Percentiles rank a stretch among this genome's conserved stretches.
phyloP scores from a whole-genome alignment of 1,284 basidiomycete genomes.

The Prillingera fragicola region DNA sequence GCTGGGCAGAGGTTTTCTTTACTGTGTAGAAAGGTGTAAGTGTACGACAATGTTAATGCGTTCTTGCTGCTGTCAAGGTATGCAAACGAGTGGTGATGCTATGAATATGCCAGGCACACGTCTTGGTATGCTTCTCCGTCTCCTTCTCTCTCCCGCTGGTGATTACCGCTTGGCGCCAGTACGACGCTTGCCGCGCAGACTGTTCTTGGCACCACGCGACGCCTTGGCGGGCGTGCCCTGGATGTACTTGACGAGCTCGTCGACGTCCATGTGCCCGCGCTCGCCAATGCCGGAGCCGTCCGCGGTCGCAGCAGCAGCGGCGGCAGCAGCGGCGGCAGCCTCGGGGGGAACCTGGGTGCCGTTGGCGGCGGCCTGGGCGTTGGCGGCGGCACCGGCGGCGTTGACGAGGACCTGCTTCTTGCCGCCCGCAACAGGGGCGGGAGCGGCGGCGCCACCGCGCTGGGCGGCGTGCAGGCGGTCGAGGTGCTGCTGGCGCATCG shows the following conservation, averaged over 20 bases:
- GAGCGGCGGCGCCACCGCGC: constrained; percentile 9
- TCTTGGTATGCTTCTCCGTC: constrained; percentile 1
- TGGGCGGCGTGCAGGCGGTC: constrained; percentile 35
- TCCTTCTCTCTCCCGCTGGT: neutral
- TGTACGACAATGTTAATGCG: neutral
- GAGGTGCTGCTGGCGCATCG: constrained; percentile 35
- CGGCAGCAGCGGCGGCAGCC: constrained; percentile 11
- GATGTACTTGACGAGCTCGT: constrained; percentile 50
- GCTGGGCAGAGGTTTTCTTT: constrained; percentile 16
- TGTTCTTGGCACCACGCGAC: constrained; percentile 38
- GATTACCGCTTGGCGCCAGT: constrained; percentile 41
- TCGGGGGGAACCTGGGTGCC: too few relatives aligned
- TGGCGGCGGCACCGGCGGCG: constrained; percentile 10
- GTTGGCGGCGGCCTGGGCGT: constrained; percentile 6
- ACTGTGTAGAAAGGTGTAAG: neutral
- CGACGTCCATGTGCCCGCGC: constrained; percentile 44
- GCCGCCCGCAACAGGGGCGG: constrained; percentile 4
- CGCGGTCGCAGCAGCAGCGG: constrained; percentile 11
- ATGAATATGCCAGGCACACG: too few relatives aligned
- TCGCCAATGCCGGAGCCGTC: constrained; percentile 30
- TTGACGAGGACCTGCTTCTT: constrained; percentile 9
- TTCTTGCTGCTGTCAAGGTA: neutral
- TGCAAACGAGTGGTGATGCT: neutral
- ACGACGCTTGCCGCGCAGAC: constrained; percentile 45
- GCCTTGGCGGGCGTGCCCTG: constrained; percentile 34